Evolutionary conservation across 2,329 filamentous ascomycete species (phyloP).

Genomic region (Stenocarpella maydis): DNA sequence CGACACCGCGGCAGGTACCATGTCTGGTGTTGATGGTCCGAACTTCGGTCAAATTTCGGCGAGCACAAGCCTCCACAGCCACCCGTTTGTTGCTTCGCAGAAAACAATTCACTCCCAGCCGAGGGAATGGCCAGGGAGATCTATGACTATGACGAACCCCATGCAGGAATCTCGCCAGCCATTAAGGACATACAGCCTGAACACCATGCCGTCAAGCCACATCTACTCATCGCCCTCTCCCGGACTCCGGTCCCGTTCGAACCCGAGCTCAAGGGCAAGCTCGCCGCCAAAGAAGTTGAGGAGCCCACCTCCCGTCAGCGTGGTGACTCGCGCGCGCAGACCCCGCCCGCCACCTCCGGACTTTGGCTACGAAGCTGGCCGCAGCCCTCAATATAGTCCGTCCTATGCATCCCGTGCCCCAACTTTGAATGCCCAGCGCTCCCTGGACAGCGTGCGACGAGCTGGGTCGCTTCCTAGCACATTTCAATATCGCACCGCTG

Average conservation of each 20-base stretch:
- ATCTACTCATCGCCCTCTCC: conserved; percentile 23
- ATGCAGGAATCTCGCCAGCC: conserved; percentile 41
- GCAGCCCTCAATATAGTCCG: conserved; percentile 38
- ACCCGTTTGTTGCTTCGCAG: conserved; percentile 41
- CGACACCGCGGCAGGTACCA: conserved; percentile 32
- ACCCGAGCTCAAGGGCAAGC: conserved; percentile 41
- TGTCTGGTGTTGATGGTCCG: conserved; percentile 35
- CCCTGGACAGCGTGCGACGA: conserved; percentile 39
- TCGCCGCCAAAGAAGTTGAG: conserved; percentile 43
- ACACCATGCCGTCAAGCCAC: conserved; percentile 27
- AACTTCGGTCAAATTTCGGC: conserved; percentile 38
- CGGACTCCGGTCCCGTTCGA: conserved; percentile 39
- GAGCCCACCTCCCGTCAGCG: conserved; percentile 52
- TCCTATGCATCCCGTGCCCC: conserved; percentile 38
- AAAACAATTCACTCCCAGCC: conserved; percentile 36
- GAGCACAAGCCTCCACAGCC: conserved; percentile 40
- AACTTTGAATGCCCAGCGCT: conserved; percentile 40
- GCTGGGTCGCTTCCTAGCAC: conserved; percentile 29
- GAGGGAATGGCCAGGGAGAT: conserved; percentile 37
- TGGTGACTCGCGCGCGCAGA: conserved; percentile 50
- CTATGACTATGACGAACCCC: conserved; percentile 44
- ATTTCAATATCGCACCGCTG: conserved; percentile 38
- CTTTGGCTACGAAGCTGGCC: conserved; percentile 45
- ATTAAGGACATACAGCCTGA: conserved; percentile 35
- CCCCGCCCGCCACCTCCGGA: conserved; percentile 47